These are phyloP conservation scores for Microstroma glucosiphilum DNA, from an alignment of 1,284 basidiomycete genomes.

Conservation along the genomic window DNA sequence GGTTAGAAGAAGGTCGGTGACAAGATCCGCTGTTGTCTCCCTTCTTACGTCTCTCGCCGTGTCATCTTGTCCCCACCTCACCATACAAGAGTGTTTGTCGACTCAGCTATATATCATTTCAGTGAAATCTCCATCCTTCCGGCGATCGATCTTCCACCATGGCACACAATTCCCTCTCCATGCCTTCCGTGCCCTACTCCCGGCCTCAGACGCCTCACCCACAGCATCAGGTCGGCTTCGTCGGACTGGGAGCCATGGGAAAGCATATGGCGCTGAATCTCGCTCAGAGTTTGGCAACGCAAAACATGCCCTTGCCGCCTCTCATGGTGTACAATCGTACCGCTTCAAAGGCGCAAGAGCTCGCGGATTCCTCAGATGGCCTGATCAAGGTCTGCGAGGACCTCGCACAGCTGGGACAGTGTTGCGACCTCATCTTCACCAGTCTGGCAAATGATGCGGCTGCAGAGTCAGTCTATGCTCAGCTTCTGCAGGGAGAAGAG, in stretches of 20 bases:
- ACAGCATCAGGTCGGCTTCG: conserved; percentile 33
- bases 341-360: conserved; percentile 58
- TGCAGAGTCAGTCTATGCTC: conserved; percentile 64
- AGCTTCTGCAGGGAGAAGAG: conserved; percentile 57
- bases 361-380: conserved; percentile 56
- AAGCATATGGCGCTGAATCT: conserved; percentile 68
- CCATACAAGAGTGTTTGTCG: too few relatives aligned
- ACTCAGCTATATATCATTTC: too few relatives aligned
- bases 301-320: conserved; percentile 26
- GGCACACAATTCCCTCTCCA: background rate
- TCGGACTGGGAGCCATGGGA: conserved; percentile 58
- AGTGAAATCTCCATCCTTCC: too few relatives aligned
- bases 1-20: too few relatives aligned
- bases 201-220: conserved; percentile 29
- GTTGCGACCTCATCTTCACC: conserved; percentile 75
- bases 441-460: conserved; percentile 68
- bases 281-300: conserved; percentile 55
- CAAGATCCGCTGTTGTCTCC: too few relatives aligned
- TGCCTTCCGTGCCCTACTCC: conserved; percentile 22
- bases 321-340: conserved; percentile 64
- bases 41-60: too few relatives aligned
- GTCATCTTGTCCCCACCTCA: too few relatives aligned
- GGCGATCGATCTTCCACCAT: background rate
- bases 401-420: conserved; percentile 59
- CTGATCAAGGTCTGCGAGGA: conserved; percentile 59